phyloP scores from a whole-genome alignment of 345 rosid species.

The Citrus mangshanensis region DNA sequence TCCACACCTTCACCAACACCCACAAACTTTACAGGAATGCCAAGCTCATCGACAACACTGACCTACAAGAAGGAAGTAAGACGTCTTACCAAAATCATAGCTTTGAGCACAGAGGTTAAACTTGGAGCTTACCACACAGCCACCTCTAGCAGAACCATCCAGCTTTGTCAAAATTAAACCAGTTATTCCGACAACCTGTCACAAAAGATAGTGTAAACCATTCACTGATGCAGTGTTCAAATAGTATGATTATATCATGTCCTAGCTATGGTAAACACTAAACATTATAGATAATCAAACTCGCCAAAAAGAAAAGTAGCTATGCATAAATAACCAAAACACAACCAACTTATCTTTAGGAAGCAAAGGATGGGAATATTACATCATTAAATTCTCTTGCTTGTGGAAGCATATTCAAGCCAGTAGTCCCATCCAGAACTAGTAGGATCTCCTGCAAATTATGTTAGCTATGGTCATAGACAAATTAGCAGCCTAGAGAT shows the following conservation, averaged over 20 bases:
- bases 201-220: background rate
- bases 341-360: background rate
- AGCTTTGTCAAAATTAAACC: conserved; percentile 94
- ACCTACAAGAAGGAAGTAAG: conserved; percentile 47
- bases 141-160: conserved; percentile 96
- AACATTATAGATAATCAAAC: background rate
- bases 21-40: conserved; percentile 90
- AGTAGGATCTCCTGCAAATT: conserved; percentile 78
- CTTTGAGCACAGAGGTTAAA: background rate
- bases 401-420: conserved; percentile 98
- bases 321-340: background rate
- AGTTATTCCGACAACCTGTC: conserved; percentile 84
- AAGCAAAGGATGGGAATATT: conserved; percentile 21
- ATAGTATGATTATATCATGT: background rate
- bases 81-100: background rate
- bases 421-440: conserved; percentile 96
- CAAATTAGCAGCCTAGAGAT: background rate
- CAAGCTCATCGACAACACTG: conserved; percentile 90
- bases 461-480: background rate
- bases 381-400: conserved; percentile 99
- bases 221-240: background rate
- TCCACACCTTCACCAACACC: conserved; percentile 94
- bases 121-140: conserved; percentile 69
- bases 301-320: background rate
- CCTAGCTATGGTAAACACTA: background rate